A percentile compares a stretch with the other conserved stretches of the same genome.
phyloP scores from a whole-genome alignment of 2,329 filamentous ascomycete species.

The Nemania sp. region DNA sequence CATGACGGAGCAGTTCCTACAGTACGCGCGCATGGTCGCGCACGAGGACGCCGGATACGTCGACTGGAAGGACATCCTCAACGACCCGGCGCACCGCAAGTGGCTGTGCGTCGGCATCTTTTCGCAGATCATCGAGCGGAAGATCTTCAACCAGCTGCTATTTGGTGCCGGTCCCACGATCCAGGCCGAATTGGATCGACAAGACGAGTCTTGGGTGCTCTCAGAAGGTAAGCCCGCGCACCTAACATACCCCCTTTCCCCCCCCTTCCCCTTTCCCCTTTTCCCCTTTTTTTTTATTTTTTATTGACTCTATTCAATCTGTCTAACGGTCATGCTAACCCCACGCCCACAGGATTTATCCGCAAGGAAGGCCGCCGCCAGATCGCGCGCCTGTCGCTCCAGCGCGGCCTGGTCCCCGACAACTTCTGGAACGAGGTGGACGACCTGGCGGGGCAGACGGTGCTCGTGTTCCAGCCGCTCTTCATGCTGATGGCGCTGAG shows the following conservation, averaged over 20 bases:
- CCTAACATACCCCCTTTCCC: too few species aligned
- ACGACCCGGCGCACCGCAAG: slow-evolving; percentile 37
- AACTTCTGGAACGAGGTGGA: slow-evolving; percentile 47
- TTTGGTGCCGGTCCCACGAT: slow-evolving; percentile 45
- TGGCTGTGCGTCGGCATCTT: slow-evolving; percentile 45
- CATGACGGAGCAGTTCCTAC: slow-evolving; percentile 41
- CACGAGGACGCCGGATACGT: slow-evolving; percentile 42
- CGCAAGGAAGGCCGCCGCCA: slow-evolving; percentile 43
- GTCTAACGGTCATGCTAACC: neutral
- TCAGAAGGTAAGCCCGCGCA: slow-evolving; percentile 40
- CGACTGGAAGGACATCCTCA: slow-evolving; percentile 44
- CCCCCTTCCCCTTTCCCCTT: too few species aligned
- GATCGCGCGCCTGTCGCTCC: slow-evolving; percentile 37
- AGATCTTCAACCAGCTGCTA: slow-evolving; percentile 46
- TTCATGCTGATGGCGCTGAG: slow-evolving; percentile 40
- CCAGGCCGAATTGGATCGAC: slow-evolving; percentile 36
- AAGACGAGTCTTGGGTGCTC: slow-evolving; percentile 40
- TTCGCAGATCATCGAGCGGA: slow-evolving; percentile 45
- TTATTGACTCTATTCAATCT: too few species aligned
- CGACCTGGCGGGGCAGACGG: slow-evolving; percentile 40
- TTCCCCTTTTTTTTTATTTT: too few species aligned
- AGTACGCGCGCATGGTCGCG: slow-evolving; percentile 42
- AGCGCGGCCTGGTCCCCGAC: slow-evolving; percentile 32
- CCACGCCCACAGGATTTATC: slow-evolving; percentile 39
- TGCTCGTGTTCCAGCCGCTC: slow-evolving; percentile 44